Evolutionary conservation across 2,329 filamentous ascomycete species (phyloP).

Genomic region (Rhinocladiella mackenziei): DNA sequence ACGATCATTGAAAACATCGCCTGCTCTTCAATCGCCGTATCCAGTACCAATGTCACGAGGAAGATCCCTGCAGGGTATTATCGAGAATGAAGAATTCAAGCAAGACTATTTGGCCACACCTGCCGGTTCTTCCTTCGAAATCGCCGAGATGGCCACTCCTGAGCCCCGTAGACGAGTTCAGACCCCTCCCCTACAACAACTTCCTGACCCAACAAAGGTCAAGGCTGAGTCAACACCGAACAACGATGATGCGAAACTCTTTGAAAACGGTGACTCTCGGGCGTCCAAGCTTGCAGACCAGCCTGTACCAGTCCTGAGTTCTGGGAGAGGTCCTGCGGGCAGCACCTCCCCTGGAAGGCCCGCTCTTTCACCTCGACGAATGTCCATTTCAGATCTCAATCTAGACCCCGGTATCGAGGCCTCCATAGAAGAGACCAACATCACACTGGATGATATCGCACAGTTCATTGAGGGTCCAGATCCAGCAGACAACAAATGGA

Average conservation of each 20-base stretch:
- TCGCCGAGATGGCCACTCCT: conserved; percentile 51
- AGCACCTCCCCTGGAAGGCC: conserved; percentile 35
- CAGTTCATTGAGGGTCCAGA: conserved; percentile 71
- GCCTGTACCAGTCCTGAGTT: conserved; percentile 24
- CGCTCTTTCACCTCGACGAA: conserved; percentile 41
- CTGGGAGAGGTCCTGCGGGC: conserved; percentile 19
- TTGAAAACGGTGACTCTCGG: background rate
- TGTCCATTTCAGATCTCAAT: conserved; percentile 47
- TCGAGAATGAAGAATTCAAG: conserved; percentile 48
- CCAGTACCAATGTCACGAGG: conserved; percentile 44
- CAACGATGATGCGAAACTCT: conserved; percentile 11
- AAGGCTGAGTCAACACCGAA: conserved; percentile 14
- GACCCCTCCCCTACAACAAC: conserved; percentile 10
- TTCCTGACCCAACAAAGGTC: conserved; percentile 15
- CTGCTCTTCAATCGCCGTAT: conserved; percentile 38
- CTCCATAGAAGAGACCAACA: conserved; percentile 71
- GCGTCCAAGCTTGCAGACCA: conserved; percentile 20
- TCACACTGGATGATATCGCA: conserved; percentile 79
- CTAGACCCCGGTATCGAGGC: conserved; percentile 56
- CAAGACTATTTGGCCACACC: conserved; percentile 12
- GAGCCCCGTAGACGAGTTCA: conserved; percentile 10
- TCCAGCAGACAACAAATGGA: conserved; percentile 70
- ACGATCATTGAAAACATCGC: conserved; percentile 39
- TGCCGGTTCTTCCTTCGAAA: conserved; percentile 40
- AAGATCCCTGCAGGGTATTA: conserved; percentile 52